Base-by-base conservation (phyloP, 2,329 filamentous ascomycete species). In the Penicillium sp. region DNA sequence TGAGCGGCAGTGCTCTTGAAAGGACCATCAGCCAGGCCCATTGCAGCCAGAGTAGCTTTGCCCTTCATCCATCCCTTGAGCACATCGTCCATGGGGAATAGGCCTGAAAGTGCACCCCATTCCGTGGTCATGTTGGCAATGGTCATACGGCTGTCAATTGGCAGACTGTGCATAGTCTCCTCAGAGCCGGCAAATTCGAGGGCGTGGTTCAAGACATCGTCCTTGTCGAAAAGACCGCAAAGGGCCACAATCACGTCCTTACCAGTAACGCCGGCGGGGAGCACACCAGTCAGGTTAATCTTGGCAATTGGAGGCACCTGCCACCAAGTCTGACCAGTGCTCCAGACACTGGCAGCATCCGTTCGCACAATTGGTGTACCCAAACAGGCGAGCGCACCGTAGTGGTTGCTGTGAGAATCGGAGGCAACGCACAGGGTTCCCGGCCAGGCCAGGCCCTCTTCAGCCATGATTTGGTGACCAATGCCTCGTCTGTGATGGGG, bases 211-310 rank as follows among this genome's bases (percentile, higher is more conserved):
- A 96, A 76, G 0, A 96, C 91, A 39, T 95, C 88, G 57, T 89
- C 85, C 46, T 86, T 82, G 69, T 87, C 86, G 74, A 97, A 94
- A 0, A 95, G 71, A 1, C 86, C 88, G 58, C 88, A 94, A 1
- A 97, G 77, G 0, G 89, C 88, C 26, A 96, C 80, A 56, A 97
- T 97, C 9, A 95, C 86, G 66, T 97, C 93, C 69, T 98, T 97
- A 28, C 90, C 91, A 0, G 86, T 89, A 1, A 95, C 90, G 9
- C 90, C 90, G 1, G 74, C 72, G 0, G 88, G 90, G 5, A 95
- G 73, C 0, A 80, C 69, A 5, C 90, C 90, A 0, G 79, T 87
- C 9, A 97, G 76, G 0, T 80, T 90, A 25, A 96, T 80, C 69
- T 86, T 85, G 1, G 86, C 88, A 27, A 95, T 80, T 0, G 89